phyloP scores from a whole-genome alignment of 2,329 filamentous ascomycete species.

The Fusarium luffae region DNA sequence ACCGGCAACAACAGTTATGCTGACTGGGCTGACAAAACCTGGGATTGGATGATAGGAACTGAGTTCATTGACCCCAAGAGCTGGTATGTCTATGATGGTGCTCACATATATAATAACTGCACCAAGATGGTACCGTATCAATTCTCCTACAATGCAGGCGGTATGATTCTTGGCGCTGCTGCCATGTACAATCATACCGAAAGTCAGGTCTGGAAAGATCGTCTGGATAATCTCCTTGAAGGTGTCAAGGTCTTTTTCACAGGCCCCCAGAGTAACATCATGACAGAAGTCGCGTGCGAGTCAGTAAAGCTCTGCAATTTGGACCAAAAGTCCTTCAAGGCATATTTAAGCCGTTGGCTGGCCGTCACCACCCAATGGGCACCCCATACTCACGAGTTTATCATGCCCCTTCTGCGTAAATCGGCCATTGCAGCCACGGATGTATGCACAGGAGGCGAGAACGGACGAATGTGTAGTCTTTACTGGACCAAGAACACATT shows the following conservation, averaged over 20 bases:
- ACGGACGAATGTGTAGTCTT: conserved; percentile 68
- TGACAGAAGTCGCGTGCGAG: conserved; percentile 75
- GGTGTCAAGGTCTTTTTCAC: conserved; percentile 66
- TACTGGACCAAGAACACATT: conserved; percentile 68
- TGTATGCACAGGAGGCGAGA: conserved; percentile 67
- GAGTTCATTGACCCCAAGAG: conserved; percentile 66
- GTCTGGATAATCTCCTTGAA: conserved; percentile 67
- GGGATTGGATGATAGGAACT: conserved; percentile 72
- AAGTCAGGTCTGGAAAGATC: conserved; percentile 65
- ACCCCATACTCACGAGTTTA: conserved; percentile 64
- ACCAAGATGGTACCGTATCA: conserved; percentile 68
- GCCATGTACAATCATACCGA: conserved; percentile 74
- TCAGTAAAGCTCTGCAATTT: conserved; percentile 68
- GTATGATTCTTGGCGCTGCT: conserved; percentile 72
- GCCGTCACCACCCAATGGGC: conserved; percentile 72
- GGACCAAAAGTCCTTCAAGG: conserved; percentile 73
- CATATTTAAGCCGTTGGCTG: conserved; percentile 71
- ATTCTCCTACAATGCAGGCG: conserved; percentile 77
- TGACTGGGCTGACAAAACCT: conserved; percentile 79
- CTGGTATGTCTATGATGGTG: conserved; percentile 72
- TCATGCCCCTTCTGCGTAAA: conserved; percentile 64
- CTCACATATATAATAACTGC: conserved; percentile 67
- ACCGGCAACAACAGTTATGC: conserved; percentile 82
- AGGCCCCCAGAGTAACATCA: conserved; percentile 63
- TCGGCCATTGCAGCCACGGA: conserved; percentile 68